Conservation (phyloP, 208 protist genomes). For the Acanthamoeba quina region DNA sequence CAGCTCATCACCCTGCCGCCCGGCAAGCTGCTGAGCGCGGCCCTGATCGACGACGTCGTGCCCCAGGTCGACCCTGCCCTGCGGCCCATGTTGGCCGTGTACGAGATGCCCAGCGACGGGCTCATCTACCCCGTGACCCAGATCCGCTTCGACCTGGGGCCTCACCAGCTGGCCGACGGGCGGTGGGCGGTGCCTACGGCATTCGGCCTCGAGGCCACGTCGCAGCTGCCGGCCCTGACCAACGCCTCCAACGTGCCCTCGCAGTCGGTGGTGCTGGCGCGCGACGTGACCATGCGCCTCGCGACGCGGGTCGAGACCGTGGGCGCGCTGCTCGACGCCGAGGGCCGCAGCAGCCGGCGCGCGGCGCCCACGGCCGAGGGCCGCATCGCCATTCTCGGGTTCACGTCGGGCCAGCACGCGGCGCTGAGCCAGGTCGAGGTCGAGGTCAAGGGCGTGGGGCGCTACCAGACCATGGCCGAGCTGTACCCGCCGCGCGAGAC, state of each 20-base stretch:
- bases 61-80: not conserved
- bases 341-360: not conserved
- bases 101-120: not conserved
- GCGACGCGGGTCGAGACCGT: not conserved
- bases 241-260: conserved; percentile 28
- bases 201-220: not conserved
- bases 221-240: not conserved
- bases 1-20: conserved; percentile 7
- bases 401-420: not conserved
- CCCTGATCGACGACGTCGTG: conserved; percentile 9
- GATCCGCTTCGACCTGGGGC: conserved; percentile 28
- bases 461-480: not conserved
- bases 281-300: not conserved
- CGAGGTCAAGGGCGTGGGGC: not conserved
- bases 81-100: conserved; percentile 29
- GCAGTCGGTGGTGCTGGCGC: not conserved
- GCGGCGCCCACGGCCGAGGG: not conserved
- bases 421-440: not conserved
- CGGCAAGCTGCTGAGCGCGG: conserved; percentile 40
- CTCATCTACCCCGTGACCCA: not conserved
- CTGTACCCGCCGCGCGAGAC: conserved; percentile 5
- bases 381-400: not conserved
- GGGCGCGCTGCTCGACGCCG: not conserved
- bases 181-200: not conserved
- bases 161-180: not conserved